phyloP scores from a whole-genome alignment of 495 filamentous ascomycete species.

The Echria macrotheca region DNA sequence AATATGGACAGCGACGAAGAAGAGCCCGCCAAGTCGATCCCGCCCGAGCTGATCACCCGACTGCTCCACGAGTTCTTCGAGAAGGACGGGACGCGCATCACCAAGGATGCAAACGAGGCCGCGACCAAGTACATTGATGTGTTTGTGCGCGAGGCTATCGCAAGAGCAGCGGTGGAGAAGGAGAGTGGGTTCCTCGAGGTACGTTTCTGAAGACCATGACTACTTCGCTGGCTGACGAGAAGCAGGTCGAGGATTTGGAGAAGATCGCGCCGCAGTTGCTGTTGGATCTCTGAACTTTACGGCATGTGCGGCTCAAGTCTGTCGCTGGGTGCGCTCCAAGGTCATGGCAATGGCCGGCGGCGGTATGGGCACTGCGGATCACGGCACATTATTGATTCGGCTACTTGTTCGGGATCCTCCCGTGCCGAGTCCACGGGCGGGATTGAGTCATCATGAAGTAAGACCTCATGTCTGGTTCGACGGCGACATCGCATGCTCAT shows the following conservation, averaged over 20 bases:
- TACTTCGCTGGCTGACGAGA: too few species aligned
- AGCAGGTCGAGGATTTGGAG: slow-evolving; percentile 81
- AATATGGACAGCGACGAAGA: slow-evolving; percentile 25
- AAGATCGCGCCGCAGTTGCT: slow-evolving; percentile 84
- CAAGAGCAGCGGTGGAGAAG: slow-evolving; percentile 68
- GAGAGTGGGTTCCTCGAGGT: slow-evolving; percentile 71
- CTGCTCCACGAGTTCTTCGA: slow-evolving; percentile 76
- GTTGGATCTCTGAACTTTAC: slow-evolving; percentile 83
- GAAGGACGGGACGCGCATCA: slow-evolving; percentile 62
- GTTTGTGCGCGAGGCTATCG: slow-evolving; percentile 89
- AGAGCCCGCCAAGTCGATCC: slow-evolving; percentile 49
- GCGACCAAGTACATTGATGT: slow-evolving; percentile 85
- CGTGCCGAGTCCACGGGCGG: too few species aligned
- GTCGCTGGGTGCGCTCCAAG: too few species aligned
- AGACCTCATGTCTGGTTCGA: too few species aligned
- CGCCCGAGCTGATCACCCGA: slow-evolving; percentile 64
- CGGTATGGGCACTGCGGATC: too few species aligned
- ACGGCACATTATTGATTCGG: too few species aligned
- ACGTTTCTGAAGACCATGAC: slow-evolving; percentile 21
- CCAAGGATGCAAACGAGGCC: slow-evolving; percentile 70
- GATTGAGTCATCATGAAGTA: too few species aligned
- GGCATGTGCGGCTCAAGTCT: too few species aligned
- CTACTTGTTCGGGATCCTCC: too few species aligned
- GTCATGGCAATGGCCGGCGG: too few species aligned
- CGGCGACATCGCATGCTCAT: too few species aligned